Percentiles rank a stretch among this genome's conserved stretches.
phyloP scores from a whole-genome alignment of 139 green algal species.

The Tetradesmus lagerheimii region DNA sequence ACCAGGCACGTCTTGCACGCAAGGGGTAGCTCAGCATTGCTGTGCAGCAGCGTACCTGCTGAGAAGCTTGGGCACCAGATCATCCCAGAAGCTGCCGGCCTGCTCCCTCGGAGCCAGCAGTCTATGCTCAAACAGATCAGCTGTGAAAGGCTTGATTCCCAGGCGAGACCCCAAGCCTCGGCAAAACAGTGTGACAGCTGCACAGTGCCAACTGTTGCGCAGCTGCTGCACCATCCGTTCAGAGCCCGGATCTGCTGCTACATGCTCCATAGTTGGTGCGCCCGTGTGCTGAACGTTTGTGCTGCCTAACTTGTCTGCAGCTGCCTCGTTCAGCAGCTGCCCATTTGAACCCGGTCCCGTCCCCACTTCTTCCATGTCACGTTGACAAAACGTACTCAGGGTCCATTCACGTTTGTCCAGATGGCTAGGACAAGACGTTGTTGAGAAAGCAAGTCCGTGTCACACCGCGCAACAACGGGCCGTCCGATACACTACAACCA shows the following conservation, averaged over 20 bases:
- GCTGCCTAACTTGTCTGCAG: neutral
- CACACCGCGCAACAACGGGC: neutral
- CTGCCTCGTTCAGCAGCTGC: neutral
- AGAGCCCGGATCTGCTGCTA: neutral
- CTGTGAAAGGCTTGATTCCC: neutral
- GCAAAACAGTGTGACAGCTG: neutral
- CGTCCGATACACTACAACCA: neutral
- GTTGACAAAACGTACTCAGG: neutral
- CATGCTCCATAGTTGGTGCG: neutral
- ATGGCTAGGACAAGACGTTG: neutral
- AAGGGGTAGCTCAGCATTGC: neutral
- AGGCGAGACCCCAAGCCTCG: neutral
- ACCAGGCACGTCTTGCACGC: neutral
- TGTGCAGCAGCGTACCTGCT: neutral
- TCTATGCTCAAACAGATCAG: neutral
- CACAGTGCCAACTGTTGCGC: neutral
- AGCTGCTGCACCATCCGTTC: neutral
- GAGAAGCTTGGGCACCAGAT: neutral
- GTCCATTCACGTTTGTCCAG: neutral
- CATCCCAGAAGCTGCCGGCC: neutral
- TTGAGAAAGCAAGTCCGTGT: neutral
- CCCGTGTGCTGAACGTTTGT: neutral
- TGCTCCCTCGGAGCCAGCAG: neutral
- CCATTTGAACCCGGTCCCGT: neutral
- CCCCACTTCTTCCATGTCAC: neutral